Percentiles rank a stretch among this genome's conserved stretches.
These are phyloP conservation scores for Backusella psychrophila DNA, from an alignment of 192 early-diverging fungal genomes.

Conservation along the genomic window DNA sequence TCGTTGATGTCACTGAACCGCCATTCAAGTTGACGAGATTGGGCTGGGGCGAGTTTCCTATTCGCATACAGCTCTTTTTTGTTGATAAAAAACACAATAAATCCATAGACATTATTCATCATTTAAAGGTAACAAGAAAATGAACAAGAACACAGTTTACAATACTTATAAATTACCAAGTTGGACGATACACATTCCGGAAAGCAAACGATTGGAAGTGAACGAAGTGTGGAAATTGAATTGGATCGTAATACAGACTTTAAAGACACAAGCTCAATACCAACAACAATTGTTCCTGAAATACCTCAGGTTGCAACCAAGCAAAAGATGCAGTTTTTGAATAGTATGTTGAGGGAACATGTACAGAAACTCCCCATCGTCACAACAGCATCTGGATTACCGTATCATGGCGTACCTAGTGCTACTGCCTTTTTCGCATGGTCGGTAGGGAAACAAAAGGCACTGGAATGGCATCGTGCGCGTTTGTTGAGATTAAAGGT, in stretches of 20 bases:
- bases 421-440: slow-evolving; percentile 37
- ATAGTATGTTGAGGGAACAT: slow-evolving; percentile 15
- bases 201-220: slow-evolving; percentile 65
- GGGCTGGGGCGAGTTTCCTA: slow-evolving; percentile 95
- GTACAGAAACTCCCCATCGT: slow-evolving; percentile 19
- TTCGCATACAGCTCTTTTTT: slow-evolving; percentile 81
- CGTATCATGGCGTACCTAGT: slow-evolving; percentile 42
- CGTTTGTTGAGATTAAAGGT: slow-evolving; percentile 30
- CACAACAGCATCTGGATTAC: slow-evolving; percentile 6
- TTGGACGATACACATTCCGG: slow-evolving; percentile 74
- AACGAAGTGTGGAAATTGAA: slow-evolving; percentile 78
- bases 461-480: slow-evolving; percentile 54
- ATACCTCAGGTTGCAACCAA: not conserved
- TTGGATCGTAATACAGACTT: slow-evolving; percentile 82
- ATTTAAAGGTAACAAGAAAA: slow-evolving; percentile 56
- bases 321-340: slow-evolving; percentile 19
- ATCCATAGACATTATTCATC: slow-evolving; percentile 79
- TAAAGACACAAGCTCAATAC: slow-evolving; percentile 17
- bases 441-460: slow-evolving; percentile 45
- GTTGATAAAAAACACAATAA: slow-evolving; percentile 75
- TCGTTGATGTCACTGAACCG: slow-evolving; percentile 76
- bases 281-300: not conserved
- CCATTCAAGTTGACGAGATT: slow-evolving; percentile 85
- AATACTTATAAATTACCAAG: slow-evolving; percentile 23
- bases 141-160: not conserved